Evolutionary conservation across 2,329 filamentous ascomycete genomes (phyloP).

Genomic region (Biscogniauxia sp.): DNA sequence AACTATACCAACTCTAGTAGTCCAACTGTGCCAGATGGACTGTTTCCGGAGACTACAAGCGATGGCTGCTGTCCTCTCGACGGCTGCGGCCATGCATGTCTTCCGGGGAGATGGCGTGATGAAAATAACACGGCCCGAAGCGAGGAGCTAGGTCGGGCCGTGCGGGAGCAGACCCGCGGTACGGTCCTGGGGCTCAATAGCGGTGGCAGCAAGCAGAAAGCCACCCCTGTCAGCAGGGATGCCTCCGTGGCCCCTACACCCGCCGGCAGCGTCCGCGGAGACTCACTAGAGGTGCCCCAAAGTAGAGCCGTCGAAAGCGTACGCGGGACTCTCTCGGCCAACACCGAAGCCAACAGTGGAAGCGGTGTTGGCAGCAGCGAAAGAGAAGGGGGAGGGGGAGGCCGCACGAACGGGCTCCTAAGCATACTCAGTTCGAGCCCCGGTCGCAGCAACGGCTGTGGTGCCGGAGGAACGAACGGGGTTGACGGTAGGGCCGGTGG

Average conservation of each 20-base stretch:
- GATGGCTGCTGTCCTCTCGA: constrained; percentile 64
- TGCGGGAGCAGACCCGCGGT: constrained; percentile 41
- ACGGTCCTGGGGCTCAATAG: constrained; percentile 18
- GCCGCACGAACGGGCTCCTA: constrained; percentile 37
- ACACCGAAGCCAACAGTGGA: constrained; percentile 7
- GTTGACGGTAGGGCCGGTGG: constrained; percentile 33
- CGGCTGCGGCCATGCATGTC: constrained; percentile 62
- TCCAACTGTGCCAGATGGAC: constrained; percentile 20
- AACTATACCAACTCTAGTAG: constrained; percentile 1
- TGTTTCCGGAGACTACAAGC: constrained; percentile 39
- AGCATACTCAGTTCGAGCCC: constrained; percentile 55
- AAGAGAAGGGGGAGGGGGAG: constrained; percentile 12
- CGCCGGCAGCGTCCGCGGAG: constrained; percentile 40
- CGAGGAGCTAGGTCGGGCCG: constrained; percentile 52
- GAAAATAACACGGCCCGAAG: constrained; percentile 44
- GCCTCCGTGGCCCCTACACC: constrained; percentile 16
- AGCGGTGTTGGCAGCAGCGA: constrained; percentile 17
- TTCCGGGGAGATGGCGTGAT: constrained; percentile 55
- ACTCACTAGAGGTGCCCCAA: constrained; percentile 54
- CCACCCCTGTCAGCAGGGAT: constrained; percentile 5
- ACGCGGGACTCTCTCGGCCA: constrained; percentile 47
- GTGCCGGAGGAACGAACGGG: constrained; percentile 2
- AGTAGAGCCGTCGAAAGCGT: constrained; percentile 61
- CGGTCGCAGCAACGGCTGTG: constrained; percentile 26
- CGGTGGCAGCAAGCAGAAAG: constrained; percentile 10